A percentile compares a stretch with the other conserved stretches of the same genome.
Conservation (phyloP, 2,329 filamentous ascomycete species). For the Microdochium trichocladiopsis region DNA sequence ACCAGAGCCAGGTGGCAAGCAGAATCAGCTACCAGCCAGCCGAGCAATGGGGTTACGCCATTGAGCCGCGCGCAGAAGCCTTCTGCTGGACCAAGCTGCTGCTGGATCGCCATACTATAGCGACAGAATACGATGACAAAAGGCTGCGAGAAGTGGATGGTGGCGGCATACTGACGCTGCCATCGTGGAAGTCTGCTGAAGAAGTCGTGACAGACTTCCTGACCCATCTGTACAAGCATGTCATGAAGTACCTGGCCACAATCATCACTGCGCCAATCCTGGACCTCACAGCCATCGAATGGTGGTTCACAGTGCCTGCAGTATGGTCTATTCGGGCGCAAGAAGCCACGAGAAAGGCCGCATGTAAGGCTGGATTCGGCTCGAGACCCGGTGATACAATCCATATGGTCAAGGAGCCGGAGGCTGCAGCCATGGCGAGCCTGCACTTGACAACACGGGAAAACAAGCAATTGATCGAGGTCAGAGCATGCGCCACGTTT, state of each 20-base stretch:
- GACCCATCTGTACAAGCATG: background rate
- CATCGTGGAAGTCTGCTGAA: background rate
- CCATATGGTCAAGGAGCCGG: background rate
- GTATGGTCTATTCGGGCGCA: background rate
- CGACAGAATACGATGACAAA: background rate
- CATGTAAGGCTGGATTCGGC: background rate
- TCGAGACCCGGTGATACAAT: background rate
- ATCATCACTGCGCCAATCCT: background rate
- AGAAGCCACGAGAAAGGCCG: background rate
- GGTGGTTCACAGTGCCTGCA: background rate
- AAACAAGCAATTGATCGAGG: background rate
- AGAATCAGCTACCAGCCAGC: background rate
- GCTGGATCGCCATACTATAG: background rate
- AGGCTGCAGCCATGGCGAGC: background rate
- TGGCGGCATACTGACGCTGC: background rate
- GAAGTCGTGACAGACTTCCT: background rate
- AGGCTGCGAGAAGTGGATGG: background rate
- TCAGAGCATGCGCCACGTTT: background rate
- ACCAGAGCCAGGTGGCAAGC: background rate
- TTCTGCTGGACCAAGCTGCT: background rate
- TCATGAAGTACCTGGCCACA: background rate
- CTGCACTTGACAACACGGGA: background rate
- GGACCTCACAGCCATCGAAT: background rate
- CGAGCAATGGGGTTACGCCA: background rate
- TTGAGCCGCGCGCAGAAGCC: background rate